Base-by-base conservation (phyloP, 2,329 filamentous ascomycete species). In the Cordyceps cateniannulata region DNA sequence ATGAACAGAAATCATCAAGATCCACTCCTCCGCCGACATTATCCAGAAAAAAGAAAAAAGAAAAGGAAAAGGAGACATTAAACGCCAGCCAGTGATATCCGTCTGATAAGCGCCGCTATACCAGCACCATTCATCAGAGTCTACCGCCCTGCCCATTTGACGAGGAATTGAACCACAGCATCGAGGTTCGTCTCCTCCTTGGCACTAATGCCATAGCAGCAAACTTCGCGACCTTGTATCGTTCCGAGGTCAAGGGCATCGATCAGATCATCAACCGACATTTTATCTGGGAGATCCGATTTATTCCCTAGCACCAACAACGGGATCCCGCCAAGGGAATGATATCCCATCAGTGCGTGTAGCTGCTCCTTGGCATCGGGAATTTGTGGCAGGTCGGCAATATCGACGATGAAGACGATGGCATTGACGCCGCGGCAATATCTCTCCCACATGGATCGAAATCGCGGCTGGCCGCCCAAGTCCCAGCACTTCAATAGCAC, bases 401-500 rank as follows among this genome's bases (percentile, higher is more conserved):
- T 96, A 74, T 99, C 95, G 71, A 98, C 93, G 73, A 99, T 96
- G 77, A 97, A 99, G 66, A 99, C 90, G 68, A 99, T 97, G 68
- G 93, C 93, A 77, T 96, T 96, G 67, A 98, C 95, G 57, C 92
- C 95, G 65, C 93, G 91, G 77, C 95, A 98, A 76, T 99, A 99
- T 71, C 95, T 84, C 81, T 99, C 95, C 95, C 95, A 99, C 95
- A 99, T 99, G 68, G 91, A 90, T 71, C 95, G 90, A 79, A 98
- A 99, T 66, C 93, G 86, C 68, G 95, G 93, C 77, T 99, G 95
- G 59, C 95, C 95, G 68, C 95, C 95, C 65, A 99, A 86, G 79
- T 99, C 95, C 95, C 95, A 99, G 77, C 95, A 99, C 78, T 98
- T 98, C 70, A 99, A 82, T 69, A 95, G 96, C 74, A 99, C 95